Percentiles rank a stretch among this genome's conserved stretches.
These are phyloP conservation scores for Cyclocybe cylindracea DNA, from an alignment of 768 basidiomycete species.

Conservation along the genomic window DNA sequence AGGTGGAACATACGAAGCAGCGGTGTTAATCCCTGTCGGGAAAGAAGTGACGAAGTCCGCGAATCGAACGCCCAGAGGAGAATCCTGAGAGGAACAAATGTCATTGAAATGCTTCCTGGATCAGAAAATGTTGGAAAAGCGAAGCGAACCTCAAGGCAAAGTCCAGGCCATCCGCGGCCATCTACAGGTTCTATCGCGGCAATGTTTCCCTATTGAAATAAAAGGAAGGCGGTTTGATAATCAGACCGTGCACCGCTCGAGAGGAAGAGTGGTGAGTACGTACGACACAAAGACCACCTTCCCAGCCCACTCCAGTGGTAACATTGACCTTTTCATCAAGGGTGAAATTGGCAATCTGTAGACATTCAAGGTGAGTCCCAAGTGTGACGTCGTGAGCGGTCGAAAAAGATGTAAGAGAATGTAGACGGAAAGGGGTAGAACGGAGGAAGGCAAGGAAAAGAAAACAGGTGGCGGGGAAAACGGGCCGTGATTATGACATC, in stretches of 20 bases:
- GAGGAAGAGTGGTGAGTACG: constrained; percentile 17
- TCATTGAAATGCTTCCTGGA: too few relatives aligned
- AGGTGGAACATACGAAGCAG: constrained; percentile 61
- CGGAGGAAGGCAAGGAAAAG: too few relatives aligned
- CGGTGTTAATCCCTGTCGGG: constrained; percentile 83
- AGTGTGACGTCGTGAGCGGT: too few relatives aligned
- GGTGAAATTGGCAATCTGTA: constrained; percentile 30
- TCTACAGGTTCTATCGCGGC: constrained; percentile 44
- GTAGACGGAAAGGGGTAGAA: too few relatives aligned
- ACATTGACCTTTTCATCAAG: constrained; percentile 67
- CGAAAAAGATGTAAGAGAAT: too few relatives aligned
- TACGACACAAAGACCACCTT: constrained; percentile 66
- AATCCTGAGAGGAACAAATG: constrained; percentile 41
- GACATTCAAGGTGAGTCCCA: not conserved
- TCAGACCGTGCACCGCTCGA: not conserved
- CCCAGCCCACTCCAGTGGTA: constrained; percentile 68
- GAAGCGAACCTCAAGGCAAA: constrained; percentile 63
- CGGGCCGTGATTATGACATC: too few relatives aligned
- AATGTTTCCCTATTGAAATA: constrained; percentile 50
- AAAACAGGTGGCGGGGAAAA: too few relatives aligned
- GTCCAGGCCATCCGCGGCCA: constrained; percentile 59
- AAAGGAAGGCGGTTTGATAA: not conserved
- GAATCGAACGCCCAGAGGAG: constrained; percentile 77
- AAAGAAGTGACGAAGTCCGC: constrained; percentile 76
- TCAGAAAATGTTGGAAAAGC: too few relatives aligned